These are phyloP conservation scores for Akebia trifoliata DNA, from an alignment of 164 flowering plant genomes.

Conservation along the genomic window DNA sequence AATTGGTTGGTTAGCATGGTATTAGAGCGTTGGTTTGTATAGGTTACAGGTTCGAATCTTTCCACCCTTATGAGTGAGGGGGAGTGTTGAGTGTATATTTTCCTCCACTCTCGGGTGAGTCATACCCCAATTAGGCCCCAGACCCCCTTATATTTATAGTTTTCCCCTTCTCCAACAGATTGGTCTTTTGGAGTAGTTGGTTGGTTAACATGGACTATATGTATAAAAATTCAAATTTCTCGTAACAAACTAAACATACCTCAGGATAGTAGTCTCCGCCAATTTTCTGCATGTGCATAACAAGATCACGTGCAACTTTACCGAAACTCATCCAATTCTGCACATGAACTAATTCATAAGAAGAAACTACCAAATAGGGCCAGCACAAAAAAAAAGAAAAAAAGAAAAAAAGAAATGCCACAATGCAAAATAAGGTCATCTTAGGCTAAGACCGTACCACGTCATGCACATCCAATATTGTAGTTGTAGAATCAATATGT, in stretches of 20 bases:
- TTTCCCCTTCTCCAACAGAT: too few relatives aligned
- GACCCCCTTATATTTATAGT: too few relatives aligned
- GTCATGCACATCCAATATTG: constrained; percentile 79
- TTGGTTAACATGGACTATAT: too few relatives aligned
- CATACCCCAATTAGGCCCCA: too few relatives aligned
- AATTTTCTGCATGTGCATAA: constrained; percentile 79
- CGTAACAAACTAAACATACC: constrained; percentile 39
- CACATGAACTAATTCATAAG: constrained; percentile 20
- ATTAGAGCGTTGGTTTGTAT: too few relatives aligned
- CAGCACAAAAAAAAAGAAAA: constrained; percentile 2
- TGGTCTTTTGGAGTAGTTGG: too few relatives aligned
- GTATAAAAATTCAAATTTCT: too few relatives aligned
- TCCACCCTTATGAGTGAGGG: too few relatives aligned
- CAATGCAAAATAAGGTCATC: not conserved
- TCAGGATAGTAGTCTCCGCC: constrained; percentile 90
- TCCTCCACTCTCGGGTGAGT: too few relatives aligned
- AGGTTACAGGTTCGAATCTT: too few relatives aligned
- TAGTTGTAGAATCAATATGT: constrained; percentile 55
- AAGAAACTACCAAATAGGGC: not conserved
- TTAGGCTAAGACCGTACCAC: constrained; percentile 44
- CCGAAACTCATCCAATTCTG: constrained; percentile 84
- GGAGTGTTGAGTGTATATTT: too few relatives aligned
- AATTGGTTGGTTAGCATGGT: too few relatives aligned
- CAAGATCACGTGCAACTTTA: constrained; percentile 74
- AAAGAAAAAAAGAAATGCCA: not conserved